A percentile compares a stretch with the other conserved stretches of the same genome.
These are phyloP conservation scores for Paralagenidium karlingii DNA, from an alignment of 352 stramenopile genomes.

Conservation along the genomic window DNA sequence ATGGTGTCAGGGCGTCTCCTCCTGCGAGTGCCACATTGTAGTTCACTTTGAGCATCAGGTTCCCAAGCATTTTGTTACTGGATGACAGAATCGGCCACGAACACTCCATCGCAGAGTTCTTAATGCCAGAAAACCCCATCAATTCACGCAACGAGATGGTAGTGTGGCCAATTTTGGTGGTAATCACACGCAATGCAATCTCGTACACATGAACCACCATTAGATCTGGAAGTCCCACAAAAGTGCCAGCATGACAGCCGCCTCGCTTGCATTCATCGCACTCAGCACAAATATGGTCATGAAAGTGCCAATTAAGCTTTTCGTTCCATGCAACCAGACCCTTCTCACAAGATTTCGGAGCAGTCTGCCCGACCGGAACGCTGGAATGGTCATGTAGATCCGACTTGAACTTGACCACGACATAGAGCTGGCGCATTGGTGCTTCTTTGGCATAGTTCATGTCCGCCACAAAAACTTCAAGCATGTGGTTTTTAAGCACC, in stretches of 20 bases:
- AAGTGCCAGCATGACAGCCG: conserved; percentile 40
- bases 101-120: conserved; percentile 32
- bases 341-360: conserved; percentile 48
- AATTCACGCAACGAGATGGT: conserved; percentile 61
- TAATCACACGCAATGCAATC: conserved; percentile 69
- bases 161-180: conserved; percentile 72
- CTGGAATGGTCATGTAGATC: conserved; percentile 63
- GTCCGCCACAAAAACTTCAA: conserved; percentile 53
- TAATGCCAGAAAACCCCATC: conserved; percentile 63
- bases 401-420: conserved; percentile 78
- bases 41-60: conserved; percentile 47
- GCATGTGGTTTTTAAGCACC: conserved; percentile 41
- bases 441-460: conserved; percentile 68
- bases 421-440: conserved; percentile 68
- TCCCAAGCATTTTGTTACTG: conserved; percentile 36
- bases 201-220: conserved; percentile 78
- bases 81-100: conserved; percentile 63
- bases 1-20: conserved; percentile 24
- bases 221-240: conserved; percentile 63
- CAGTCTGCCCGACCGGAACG: conserved; percentile 62
- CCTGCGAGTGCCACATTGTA: conserved; percentile 47
- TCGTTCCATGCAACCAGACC: conserved; percentile 64
- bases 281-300: conserved; percentile 57
- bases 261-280: conserved; percentile 45
- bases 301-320: conserved; percentile 61